Base-by-base conservation (phyloP, 371 early-diverging fungal species). In the Mortierella sp. region DNA sequence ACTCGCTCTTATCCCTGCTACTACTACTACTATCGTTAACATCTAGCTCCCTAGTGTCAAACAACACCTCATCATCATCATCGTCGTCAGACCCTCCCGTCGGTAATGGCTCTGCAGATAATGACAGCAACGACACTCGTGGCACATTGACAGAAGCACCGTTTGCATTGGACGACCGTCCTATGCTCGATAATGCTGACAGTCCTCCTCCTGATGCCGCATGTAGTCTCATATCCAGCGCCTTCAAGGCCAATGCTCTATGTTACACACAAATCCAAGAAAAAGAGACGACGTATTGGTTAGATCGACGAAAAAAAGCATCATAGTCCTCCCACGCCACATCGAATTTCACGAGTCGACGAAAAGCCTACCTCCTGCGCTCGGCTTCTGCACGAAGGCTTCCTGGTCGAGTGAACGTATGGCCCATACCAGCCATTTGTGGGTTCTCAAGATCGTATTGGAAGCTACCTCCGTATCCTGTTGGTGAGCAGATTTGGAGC, bases 321-420 rank as follows among this genome's bases (percentile, higher is more conserved):
- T 55, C 21, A 16, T 19, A 52, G 52, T 8, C 24, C 24, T 5
- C 57, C 6, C 57, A 8, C 57, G n/a, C 7, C 7, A n/a, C 24
- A 57, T n/a, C 57, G n/a, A 38, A 5, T 38, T n/a, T n/a, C 24
- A 8, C 7, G 21, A 16, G 5, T 16, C 52, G 5, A 52, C 21
- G 21, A 52, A 13, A 52, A 21, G 0, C 76, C 81, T 90, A 91
- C 92, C 92, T 90, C 84, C 93, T 81, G 77, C 93, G 90, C 78
- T 94, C 93, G 8, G 94, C 93, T 83, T 94, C 94, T n/a, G 93
- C 92, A 54, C 92, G 84, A 21, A 91, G 90, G 79, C 91, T 90
- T 21, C 92, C 92, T 44, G 93, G 92, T 24, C 88, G 81, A 34
- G 92, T 91, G 31, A 85, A 80, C 24, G 89, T 82, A 52, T 88